Percentiles rank a stretch among this genome's conserved stretches.
These are phyloP conservation scores for Senna tora DNA, from an alignment of 306 rosid genomes.

Conservation along the genomic window DNA sequence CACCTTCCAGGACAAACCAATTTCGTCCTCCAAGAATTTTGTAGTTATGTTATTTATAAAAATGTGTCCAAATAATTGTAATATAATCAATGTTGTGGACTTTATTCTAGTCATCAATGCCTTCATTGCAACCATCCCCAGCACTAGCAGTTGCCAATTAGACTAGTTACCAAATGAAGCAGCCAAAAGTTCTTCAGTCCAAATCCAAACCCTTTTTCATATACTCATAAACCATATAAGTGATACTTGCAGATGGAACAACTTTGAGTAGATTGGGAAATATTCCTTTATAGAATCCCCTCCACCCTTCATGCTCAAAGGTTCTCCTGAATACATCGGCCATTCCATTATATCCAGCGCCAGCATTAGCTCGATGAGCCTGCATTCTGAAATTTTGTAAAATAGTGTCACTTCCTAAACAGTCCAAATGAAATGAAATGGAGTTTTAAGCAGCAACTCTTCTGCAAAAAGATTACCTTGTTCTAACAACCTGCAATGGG, in stretches of 20 bases:
- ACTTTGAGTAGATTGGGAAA: slow-evolving; percentile 94
- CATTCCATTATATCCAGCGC: slow-evolving; percentile 70
- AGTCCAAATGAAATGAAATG: slow-evolving; percentile 19
- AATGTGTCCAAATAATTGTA: slow-evolving; percentile 45
- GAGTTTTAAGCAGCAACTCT: slow-evolving; percentile 30
- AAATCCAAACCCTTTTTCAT: slow-evolving; percentile 88
- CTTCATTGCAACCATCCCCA: slow-evolving; percentile 42
- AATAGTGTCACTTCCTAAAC: slow-evolving; percentile 32
- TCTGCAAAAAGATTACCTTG: slow-evolving; percentile 60
- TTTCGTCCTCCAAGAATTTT: slow-evolving; percentile 53
- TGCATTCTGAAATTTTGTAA: slow-evolving; percentile 70
- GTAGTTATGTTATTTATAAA: slow-evolving; percentile 45
- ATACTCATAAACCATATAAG: slow-evolving; percentile 84
- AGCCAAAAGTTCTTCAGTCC: slow-evolving; percentile 47
- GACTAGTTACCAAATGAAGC: slow-evolving; percentile 29
- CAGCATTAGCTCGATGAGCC: slow-evolving; percentile 58
- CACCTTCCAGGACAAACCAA: slow-evolving; percentile 51
- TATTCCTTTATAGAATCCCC: slow-evolving; percentile 95
- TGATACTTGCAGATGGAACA: slow-evolving; percentile 93
- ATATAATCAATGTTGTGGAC: slow-evolving; percentile 42
- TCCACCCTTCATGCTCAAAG: slow-evolving; percentile 62
- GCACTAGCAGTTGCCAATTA: slow-evolving; percentile 42
- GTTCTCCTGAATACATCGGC: slow-evolving; percentile 89
- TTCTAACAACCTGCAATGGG: slow-evolving; percentile 90
- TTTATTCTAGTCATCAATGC: slow-evolving; percentile 53